These are phyloP conservation scores for Cyphellophora attinorum DNA, from an alignment of 2,329 filamentous ascomycete species.

Conservation along the genomic window DNA sequence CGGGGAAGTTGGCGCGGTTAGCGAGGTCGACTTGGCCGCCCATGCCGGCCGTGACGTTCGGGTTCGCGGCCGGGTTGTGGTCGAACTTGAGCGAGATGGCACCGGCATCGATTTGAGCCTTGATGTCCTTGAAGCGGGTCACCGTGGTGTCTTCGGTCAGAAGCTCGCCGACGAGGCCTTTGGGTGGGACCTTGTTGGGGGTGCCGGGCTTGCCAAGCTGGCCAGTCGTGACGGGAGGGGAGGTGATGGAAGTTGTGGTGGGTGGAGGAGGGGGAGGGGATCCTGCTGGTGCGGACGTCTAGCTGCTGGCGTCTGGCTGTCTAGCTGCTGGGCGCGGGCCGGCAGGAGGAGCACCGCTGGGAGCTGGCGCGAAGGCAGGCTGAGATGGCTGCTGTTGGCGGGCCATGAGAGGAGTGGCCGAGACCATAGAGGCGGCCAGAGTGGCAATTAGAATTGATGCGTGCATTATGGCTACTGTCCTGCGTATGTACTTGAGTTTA, in stretches of 20 bases:
- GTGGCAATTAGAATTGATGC: slow-evolving; percentile 8
- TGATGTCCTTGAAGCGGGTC: slow-evolving; percentile 15
- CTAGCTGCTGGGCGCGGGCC: too few relatives aligned
- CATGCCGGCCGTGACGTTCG: slow-evolving; percentile 13
- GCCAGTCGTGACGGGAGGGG: slow-evolving; percentile 4
- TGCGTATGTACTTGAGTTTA: too few relatives aligned
- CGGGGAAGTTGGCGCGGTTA: slow-evolving; percentile 17
- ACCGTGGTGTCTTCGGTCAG: slow-evolving; percentile 13
- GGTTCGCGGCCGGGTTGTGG: slow-evolving; percentile 19
- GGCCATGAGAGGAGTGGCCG: slow-evolving; percentile 10
- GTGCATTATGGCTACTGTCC: neutral
- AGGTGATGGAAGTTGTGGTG: slow-evolving; percentile 2
- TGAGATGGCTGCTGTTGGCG: neutral
- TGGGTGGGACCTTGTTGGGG: slow-evolving; percentile 13
- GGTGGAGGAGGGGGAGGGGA: slow-evolving; percentile 1
- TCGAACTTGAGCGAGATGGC: slow-evolving; percentile 18
- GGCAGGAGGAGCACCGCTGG: too few relatives aligned
- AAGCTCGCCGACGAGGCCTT: slow-evolving; percentile 16
- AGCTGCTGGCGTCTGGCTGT: too few relatives aligned
- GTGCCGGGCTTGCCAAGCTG: slow-evolving; percentile 9
- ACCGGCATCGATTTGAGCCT: slow-evolving; percentile 9
- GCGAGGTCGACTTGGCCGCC: slow-evolving; percentile 21
- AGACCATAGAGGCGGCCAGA: slow-evolving; percentile 8
- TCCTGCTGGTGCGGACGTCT: too few relatives aligned
- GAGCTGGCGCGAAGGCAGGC: slow-evolving; percentile 1